Conservation (phyloP, 352 stramenopile species). For the Hyaloperonospora brassicae region DNA sequence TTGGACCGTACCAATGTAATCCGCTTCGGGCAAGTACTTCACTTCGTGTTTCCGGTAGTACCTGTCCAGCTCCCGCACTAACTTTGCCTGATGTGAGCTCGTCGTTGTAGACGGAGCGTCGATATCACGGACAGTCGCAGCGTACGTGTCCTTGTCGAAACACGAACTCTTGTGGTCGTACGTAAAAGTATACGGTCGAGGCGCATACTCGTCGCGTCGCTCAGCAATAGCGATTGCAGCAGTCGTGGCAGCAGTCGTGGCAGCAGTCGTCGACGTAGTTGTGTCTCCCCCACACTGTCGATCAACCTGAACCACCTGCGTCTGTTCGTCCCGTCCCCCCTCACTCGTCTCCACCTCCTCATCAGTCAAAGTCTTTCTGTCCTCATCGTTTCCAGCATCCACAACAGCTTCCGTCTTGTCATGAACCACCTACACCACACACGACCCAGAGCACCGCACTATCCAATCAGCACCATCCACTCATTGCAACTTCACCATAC, state of each 20-base stretch:
- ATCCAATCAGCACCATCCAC: no score
- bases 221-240: neutral
- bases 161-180: conserved; percentile 59
- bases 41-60: conserved; percentile 64
- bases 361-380: conserved; percentile 7
- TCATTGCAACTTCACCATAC: no score
- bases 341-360: conserved; percentile 8
- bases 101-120: conserved; percentile 31
- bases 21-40: conserved; percentile 56
- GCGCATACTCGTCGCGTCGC: conserved; percentile 22
- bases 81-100: conserved; percentile 38
- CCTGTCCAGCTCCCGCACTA: conserved; percentile 52
- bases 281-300: conserved; percentile 4
- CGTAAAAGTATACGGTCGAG: conserved; percentile 46
- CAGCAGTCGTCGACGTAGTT: neutral
- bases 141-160: conserved; percentile 62
- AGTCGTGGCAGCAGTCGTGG: no score
- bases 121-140: conserved; percentile 44
- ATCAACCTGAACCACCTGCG: conserved; percentile 9
- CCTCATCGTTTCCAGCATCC: conserved; percentile 8
- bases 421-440: neutral
- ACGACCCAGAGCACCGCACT: no score
- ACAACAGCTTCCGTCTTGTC: conserved; percentile 3
- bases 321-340: conserved; percentile 15
- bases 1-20: conserved; percentile 81